Conservation (phyloP, 371 early-diverging fungal genomes). For the Apophysomyces ossiformis region DNA sequence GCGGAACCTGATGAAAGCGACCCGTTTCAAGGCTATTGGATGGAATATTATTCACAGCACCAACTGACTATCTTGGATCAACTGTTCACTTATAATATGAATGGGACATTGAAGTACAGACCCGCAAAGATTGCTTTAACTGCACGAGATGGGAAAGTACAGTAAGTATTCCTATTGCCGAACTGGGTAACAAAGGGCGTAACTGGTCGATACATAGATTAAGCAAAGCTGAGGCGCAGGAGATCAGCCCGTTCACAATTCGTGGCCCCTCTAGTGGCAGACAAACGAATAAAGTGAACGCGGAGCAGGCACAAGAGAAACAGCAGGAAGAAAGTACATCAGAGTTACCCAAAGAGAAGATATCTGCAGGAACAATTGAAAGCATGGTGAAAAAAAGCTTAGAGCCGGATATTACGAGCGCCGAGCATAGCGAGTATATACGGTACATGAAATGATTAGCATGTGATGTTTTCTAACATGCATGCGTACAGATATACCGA, state of each 20-base stretch:
- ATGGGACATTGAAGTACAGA: conserved; percentile 73
- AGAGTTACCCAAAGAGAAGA: conserved; percentile 27
- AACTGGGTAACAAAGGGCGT: background rate
- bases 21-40: conserved; percentile 68
- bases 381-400: conserved; percentile 56
- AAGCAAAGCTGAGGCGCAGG: conserved; percentile 38
- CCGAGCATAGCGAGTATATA: conserved; percentile 63
- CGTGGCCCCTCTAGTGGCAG: conserved; percentile 22
- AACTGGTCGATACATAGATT: conserved; percentile 20
- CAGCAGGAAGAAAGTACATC: conserved; percentile 27
- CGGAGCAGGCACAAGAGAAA: conserved; percentile 10
- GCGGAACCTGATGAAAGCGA: conserved; percentile 41
- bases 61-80: conserved; percentile 74
- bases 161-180: conserved; percentile 17
- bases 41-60: conserved; percentile 78
- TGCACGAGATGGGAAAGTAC: conserved; percentile 26
- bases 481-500: conserved; percentile 49
- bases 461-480: background rate
- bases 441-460: conserved; percentile 39
- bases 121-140: conserved; percentile 36
- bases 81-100: conserved; percentile 86
- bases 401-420: conserved; percentile 57
- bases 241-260: conserved; percentile 61
- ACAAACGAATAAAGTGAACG: conserved; percentile 1
- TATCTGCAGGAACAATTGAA: conserved; percentile 51